A percentile compares a stretch with the other conserved stretches of the same genome.
These are phyloP conservation scores for Dactylellina parvicollis DNA, from an alignment of 2,329 filamentous ascomycete genomes.

Conservation along the genomic window DNA sequence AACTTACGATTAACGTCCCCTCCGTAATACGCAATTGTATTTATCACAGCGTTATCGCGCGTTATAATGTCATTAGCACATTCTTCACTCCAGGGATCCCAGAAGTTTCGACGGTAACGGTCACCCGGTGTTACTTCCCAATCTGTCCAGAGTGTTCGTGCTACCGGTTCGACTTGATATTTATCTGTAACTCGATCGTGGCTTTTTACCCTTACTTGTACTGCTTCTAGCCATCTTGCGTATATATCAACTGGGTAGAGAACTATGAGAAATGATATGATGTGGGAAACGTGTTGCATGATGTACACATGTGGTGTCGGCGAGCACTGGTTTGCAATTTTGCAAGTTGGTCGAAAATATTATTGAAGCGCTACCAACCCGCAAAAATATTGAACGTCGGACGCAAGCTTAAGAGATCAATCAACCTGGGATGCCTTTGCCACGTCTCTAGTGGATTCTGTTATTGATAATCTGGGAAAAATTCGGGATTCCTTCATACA, in stretches of 20 bases:
- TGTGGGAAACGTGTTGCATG: constrained; percentile 26
- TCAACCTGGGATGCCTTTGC: too few species aligned
- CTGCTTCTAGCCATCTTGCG: constrained; percentile 34
- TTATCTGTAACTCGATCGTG: neutral
- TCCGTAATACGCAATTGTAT: constrained; percentile 7
- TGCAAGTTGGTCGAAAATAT: too few species aligned
- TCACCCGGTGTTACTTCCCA: neutral
- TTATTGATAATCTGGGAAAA: too few species aligned
- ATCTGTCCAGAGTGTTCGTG: constrained; percentile 14
- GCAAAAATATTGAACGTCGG: too few species aligned
- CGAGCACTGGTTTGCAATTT: too few species aligned
- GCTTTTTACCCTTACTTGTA: neutral
- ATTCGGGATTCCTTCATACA: too few species aligned
- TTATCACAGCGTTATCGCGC: neutral
- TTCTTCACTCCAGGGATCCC: constrained; percentile 1
- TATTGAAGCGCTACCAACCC: too few species aligned
- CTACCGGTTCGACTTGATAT: neutral
- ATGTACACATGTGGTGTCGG: constrained; percentile 17
- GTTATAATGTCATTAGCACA: constrained; percentile 33
- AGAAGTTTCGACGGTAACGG: constrained; percentile 2
- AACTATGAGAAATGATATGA: neutral
- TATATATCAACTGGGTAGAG: neutral
- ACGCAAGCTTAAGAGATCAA: too few species aligned
- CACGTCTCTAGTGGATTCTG: too few species aligned
- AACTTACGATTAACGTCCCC: constrained; percentile 39